phyloP scores from a whole-genome alignment of 139 green algal species.

The Coccomyxa sp. region DNA sequence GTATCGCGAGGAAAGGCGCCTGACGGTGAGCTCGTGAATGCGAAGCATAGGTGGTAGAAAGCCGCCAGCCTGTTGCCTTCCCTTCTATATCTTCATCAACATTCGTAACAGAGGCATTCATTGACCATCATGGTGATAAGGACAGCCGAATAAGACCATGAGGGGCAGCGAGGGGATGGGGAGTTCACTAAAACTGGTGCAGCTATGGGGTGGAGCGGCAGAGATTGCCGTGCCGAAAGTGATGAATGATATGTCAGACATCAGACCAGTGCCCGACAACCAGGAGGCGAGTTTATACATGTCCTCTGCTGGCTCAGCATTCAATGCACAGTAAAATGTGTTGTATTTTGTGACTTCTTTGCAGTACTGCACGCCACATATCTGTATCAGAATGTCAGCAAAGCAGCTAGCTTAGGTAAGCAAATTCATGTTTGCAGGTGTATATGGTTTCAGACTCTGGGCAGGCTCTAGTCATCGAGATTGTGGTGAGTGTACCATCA shows the following conservation, averaged over 20 bases:
- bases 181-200: neutral
- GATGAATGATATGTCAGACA: constrained; percentile 52
- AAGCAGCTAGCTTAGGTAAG: too few relatives aligned
- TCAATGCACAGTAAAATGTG: neutral
- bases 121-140: too few relatives aligned
- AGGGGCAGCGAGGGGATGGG: too few relatives aligned
- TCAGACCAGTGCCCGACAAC: constrained; percentile 61
- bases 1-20: too few relatives aligned
- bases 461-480: constrained; percentile 65
- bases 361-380: neutral
- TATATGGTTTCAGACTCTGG: constrained; percentile 51
- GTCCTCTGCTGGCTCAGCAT: neutral
- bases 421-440: too few relatives aligned
- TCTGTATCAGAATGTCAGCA: neutral
- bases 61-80: too few relatives aligned
- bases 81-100: too few relatives aligned
- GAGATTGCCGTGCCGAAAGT: constrained; percentile 32
- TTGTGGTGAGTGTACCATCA: constrained; percentile 43
- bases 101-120: too few relatives aligned
- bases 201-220: constrained; percentile 55
- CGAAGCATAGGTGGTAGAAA: too few relatives aligned
- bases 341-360: neutral
- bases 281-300: constrained; percentile 43
- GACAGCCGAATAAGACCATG: too few relatives aligned
- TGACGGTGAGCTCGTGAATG: too few relatives aligned